Evolutionary conservation across 2,329 filamentous ascomycete genomes (phyloP), one percentile per base, ranked within the genome.

Genomic region (Byssochlamys sp.): DNA sequence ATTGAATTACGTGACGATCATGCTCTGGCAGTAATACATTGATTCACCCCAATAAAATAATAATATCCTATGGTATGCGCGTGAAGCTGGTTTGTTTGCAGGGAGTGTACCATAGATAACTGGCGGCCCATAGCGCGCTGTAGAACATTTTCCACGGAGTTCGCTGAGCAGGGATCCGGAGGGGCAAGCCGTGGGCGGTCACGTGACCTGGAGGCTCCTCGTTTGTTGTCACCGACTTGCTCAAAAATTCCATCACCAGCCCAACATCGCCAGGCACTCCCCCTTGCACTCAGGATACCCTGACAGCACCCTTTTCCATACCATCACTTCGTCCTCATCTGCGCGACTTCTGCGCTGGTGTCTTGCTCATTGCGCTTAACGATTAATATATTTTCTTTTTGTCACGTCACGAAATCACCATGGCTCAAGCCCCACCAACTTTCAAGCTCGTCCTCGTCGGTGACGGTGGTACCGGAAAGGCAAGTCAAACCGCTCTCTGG

Each of bases 371-470:
- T 60, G 52, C 58, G 57, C 53, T 48, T 59, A 57, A 31, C 28
- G 48, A 58, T 53, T 57, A 56, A 58, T 60, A 57, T 63, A 54
- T 31, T 60, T 57, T 28, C 25, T 53, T 39, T 55, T 54, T 55
- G 55, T 59, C 59, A 63, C 63, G 63, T 67, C 64, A 63, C 63
- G 57, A 57, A 62, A 62, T 58, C 60, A 67, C 64, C 63, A 95
- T 94, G 89, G 84, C 88, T 78, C 71, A 75, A 64, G 66, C 66
- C 62, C 71, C 80, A 66, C 90, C 92, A 67, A 96, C 90, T 77
- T 99, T 99, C 88, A 99, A 99, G 90, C 90, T 99, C 72, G 94
- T 99, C 77, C 90, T 99, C 80, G 94, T 99, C 73, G 94, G 94
- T 77, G 94, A 99, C 77, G 94, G 94, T 80, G 94, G 94, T 84